Evolutionary conservation across 352 stramenopile genomes (phyloP).

Genomic region (Globisporangium radiosum): DNA sequence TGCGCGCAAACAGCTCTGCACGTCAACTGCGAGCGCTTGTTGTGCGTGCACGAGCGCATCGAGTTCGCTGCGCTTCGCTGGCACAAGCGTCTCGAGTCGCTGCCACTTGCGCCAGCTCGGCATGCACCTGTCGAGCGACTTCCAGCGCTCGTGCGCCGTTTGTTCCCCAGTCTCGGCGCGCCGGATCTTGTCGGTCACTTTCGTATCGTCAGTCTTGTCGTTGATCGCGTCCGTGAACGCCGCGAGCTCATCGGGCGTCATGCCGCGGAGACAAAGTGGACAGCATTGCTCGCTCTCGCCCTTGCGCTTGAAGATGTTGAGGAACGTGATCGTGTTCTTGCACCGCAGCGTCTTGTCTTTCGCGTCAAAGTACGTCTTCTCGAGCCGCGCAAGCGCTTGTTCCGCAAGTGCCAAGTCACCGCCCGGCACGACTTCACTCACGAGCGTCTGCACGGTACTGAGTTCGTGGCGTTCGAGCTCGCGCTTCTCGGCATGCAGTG

Average conservation of each 20-base stretch:
- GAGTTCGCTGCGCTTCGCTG: slow-evolving; percentile 36
- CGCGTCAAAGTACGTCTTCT: slow-evolving; percentile 63
- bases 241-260: slow-evolving; percentile 51
- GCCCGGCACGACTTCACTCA: slow-evolving; percentile 40
- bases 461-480: slow-evolving; percentile 53
- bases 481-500: slow-evolving; percentile 34
- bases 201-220: slow-evolving; percentile 70
- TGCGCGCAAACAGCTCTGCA: slow-evolving; percentile 33
- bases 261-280: slow-evolving; percentile 58
- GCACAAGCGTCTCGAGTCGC: slow-evolving; percentile 38
- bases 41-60: slow-evolving; percentile 39
- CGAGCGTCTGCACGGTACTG: slow-evolving; percentile 33
- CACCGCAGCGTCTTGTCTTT: slow-evolving; percentile 78
- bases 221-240: slow-evolving; percentile 57
- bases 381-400: slow-evolving; percentile 34
- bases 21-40: slow-evolving; percentile 40
- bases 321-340: slow-evolving; percentile 80
- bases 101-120: slow-evolving; percentile 68
- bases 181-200: slow-evolving; percentile 71
- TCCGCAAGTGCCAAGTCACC: slow-evolving; percentile 45
- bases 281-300: slow-evolving; percentile 76
- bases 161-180: slow-evolving; percentile 52
- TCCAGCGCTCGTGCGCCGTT: slow-evolving; percentile 43
- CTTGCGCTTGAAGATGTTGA: slow-evolving; percentile 83
- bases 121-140: slow-evolving; percentile 45